Evolutionary conservation across 129 eudicot genomes (phyloP).

Genomic region (Rutidosis leptorrhynchoides): DNA sequence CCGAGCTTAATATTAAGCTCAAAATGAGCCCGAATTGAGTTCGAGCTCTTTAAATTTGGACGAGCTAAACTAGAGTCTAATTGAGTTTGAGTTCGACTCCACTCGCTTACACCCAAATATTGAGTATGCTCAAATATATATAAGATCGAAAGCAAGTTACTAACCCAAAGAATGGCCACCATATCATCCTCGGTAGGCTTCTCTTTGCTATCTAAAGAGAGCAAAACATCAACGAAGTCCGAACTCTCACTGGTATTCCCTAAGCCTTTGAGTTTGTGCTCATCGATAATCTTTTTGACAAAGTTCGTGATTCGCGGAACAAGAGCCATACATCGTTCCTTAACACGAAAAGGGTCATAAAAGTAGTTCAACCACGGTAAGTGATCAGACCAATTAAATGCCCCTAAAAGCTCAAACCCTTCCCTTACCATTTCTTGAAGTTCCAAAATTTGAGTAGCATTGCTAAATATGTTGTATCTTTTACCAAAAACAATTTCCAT

Average conservation of each 20-base stretch:
- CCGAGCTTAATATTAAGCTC: too few species aligned
- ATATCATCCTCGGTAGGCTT: conserved; percentile 67
- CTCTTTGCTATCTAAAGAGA: conserved; percentile 54
- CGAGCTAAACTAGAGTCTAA: too few species aligned
- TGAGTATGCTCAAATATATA: too few species aligned
- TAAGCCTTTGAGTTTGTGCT: conserved; percentile 31
- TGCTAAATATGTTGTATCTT: conserved; percentile 35
- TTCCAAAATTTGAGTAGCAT: conserved; percentile 33
- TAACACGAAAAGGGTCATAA: conserved; percentile 52
- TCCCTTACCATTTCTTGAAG: conserved; percentile 54
- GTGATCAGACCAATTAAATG: conserved; percentile 70
- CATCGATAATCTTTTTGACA: conserved; percentile 39
- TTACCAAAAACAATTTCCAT: conserved; percentile 65
- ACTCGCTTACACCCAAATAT: too few species aligned
- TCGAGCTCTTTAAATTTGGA: too few species aligned
- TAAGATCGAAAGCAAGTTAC: conserved; percentile 19
- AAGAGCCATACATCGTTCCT: conserved; percentile 42
- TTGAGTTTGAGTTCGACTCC: too few species aligned
- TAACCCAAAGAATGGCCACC: conserved; percentile 75
- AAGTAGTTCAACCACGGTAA: conserved; percentile 57
- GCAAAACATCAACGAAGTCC: conserved; percentile 64
- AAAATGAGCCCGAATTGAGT: too few species aligned
- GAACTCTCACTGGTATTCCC: conserved; percentile 12
- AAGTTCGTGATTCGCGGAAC: conserved; percentile 54
- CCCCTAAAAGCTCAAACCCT: conserved; percentile 69